Base-by-base conservation (phyloP, 2,329 filamentous ascomycete species). In the Aureobasidium sp. region DNA sequence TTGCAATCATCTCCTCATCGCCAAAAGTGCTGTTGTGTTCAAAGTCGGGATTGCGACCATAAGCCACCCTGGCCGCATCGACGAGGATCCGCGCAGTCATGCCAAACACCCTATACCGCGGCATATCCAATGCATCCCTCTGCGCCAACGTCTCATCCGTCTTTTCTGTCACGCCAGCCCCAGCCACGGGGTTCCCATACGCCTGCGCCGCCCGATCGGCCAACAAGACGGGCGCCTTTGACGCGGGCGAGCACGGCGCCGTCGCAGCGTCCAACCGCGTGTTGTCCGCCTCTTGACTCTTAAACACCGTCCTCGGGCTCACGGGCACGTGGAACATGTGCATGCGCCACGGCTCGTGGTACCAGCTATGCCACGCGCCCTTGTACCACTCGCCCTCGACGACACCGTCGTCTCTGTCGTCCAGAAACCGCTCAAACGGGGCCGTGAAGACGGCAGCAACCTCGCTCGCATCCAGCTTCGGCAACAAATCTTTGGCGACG, bases 401-500 rank as follows among this genome's bases (percentile, higher is more conserved):
- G 2, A 1, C 11, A 63, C 73, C 59, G 45, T 86, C 76, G 66
- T 88, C 85, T 47, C 70, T 68, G 27, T 73, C 67, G 41, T 73
- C 75, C 50, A 97, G 72, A 67, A 97, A 96, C 66, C 90, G 87
- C 66, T 85, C 81, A 61, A 97, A 89, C 0, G 88, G 86, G 4
- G 87, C 90, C 4, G 88, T 91, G 71, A 97, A 97, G 29, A 97
- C 89, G 39, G 90, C 90, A 2, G 90, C 90, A 2, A 97, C 91
- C 70, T 97, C 91, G 59, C 87, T 85, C 1, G 90, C 87, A 70
- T 96, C 88, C 10, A 96, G 77, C 34, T 82, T 79, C 0, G 91
- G 90, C 8, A 69, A 54, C 10, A 68, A 57, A 38, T 68, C 66
- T 25, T 61, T 88, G 6, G 63, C 61, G 1, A 61, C 64, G 51